Evolutionary conservation across 768 basidiomycete genomes (phyloP).

Genomic region (Rhizopogon rudus): DNA sequence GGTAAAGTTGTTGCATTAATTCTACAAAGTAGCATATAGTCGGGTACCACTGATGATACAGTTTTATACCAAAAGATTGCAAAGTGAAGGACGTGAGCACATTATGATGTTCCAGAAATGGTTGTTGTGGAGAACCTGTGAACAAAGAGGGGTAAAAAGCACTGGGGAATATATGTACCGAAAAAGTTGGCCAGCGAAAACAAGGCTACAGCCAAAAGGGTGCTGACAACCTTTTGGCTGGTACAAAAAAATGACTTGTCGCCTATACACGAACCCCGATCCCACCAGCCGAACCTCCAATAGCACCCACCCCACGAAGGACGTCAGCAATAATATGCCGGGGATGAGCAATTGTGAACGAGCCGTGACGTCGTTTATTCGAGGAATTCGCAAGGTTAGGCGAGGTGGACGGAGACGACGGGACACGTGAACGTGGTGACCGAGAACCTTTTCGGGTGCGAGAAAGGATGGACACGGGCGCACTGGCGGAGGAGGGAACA

Average conservation of each 20-base stretch:
- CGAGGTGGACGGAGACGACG: constrained; percentile 7
- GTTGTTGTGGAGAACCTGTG: too few relatives aligned
- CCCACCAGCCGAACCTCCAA: constrained; percentile 12
- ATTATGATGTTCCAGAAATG: not conserved
- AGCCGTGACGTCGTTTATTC: constrained; percentile 8
- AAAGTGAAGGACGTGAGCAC: too few relatives aligned
- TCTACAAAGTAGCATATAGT: not conserved
- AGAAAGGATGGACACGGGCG: not conserved
- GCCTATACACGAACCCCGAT: not conserved
- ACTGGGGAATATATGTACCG: too few relatives aligned
- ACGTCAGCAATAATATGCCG: constrained; percentile 31
- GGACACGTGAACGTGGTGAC: constrained; percentile 3
- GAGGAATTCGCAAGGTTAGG: constrained; percentile 3
- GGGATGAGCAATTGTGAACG: constrained; percentile 11
- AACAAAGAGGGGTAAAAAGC: not conserved
- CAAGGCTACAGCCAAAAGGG: not conserved
- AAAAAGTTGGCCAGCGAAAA: not conserved
- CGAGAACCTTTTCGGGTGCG: constrained; percentile 8
- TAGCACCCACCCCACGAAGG: constrained; percentile 39
- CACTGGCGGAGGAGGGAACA: not conserved
- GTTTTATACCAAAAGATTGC: too few relatives aligned
- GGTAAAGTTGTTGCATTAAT: not conserved
- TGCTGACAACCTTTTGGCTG: not conserved
- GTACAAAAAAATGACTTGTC: not conserved
- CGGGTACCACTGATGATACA: not conserved